phyloP scores from a whole-genome alignment of 2,329 filamentous ascomycete genomes.

The Emergomyces orientalis region DNA sequence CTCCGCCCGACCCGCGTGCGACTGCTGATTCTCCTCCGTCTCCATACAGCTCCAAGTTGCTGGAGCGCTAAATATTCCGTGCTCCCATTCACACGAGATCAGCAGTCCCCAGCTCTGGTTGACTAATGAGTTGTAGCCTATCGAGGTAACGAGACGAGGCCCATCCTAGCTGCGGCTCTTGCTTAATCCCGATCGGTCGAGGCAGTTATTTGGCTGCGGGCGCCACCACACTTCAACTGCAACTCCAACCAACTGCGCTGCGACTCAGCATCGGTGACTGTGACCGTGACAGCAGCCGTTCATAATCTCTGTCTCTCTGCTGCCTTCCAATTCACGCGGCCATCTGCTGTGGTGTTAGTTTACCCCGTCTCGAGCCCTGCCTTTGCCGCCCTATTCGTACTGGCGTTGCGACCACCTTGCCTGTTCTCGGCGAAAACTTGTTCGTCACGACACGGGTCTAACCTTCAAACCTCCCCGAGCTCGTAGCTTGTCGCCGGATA shows the following conservation, averaged over 20 bases:
- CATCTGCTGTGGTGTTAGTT: background rate
- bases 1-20: background rate
- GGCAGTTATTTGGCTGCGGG: background rate
- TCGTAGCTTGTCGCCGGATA: background rate
- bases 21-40: background rate
- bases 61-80: background rate
- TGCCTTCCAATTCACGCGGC: background rate
- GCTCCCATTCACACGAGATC: background rate
- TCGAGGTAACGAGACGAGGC: background rate
- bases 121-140: background rate
- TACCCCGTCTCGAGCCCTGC: background rate
- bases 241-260: conserved; percentile 1
- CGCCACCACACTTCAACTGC: background rate
- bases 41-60: background rate
- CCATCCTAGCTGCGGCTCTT: background rate
- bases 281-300: conserved; percentile 9
- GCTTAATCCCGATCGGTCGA: background rate
- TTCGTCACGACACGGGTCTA: background rate
- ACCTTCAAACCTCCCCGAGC: background rate
- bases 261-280: conserved; percentile 10
- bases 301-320: background rate
- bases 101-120: background rate
- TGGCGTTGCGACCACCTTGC: background rate
- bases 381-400: background rate
- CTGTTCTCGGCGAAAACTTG: background rate